Base-by-base conservation (phyloP, 2,329 filamentous ascomycete genomes). In the Polytolypa hystricis region DNA sequence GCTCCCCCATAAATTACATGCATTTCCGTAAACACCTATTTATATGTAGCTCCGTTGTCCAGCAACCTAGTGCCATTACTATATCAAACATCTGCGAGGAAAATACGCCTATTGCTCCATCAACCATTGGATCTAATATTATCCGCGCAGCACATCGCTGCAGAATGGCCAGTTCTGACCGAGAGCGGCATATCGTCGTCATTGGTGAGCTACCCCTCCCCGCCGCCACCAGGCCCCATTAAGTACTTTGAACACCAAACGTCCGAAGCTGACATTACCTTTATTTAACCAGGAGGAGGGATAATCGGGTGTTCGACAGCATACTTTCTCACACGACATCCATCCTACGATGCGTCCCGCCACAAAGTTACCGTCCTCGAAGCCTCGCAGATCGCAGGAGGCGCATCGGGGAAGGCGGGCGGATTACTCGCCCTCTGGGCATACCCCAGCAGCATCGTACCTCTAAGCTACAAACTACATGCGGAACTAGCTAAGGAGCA, bases 341-440 rank as follows among this genome's bases (percentile, higher is more conserved):
- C 84, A 18, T 77, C 73, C 19, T 96, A 83, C 64, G 72, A 91
- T 56, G 77, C 79, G 28, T 61, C 72, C 15, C 73, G 74, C 36
- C 84, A 94, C 57, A 79, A 70, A 36, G 80, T 96, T 50, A 93
- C 83, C 1, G 69, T 98, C 19, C 70, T 96, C 37, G 91, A 98
- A 66, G 86, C 91, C 1, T 78, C 77, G 3, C 71, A 78, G 30
- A 79, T 96, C 45, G 91, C 91, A 5, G 77, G 84, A n/a, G 89
- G 84, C 16, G 89, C 91, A 25, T 94, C 86, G 6, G 91, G 91
- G 27, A 96, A 95, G 63, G 89, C 91, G 0, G 91, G 91, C 11
- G 91, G 91, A 1, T 69, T 98, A 4, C 71, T 98, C 15, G 91
- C 80, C 1, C 67, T 87, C 11, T 96, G 89, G 86, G 91, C 89